A percentile compares a stretch with the other conserved stretches of the same genome.
Conservation (phyloP, 2,329 filamentous ascomycete species). For the Trichoderma simmonsii region DNA sequence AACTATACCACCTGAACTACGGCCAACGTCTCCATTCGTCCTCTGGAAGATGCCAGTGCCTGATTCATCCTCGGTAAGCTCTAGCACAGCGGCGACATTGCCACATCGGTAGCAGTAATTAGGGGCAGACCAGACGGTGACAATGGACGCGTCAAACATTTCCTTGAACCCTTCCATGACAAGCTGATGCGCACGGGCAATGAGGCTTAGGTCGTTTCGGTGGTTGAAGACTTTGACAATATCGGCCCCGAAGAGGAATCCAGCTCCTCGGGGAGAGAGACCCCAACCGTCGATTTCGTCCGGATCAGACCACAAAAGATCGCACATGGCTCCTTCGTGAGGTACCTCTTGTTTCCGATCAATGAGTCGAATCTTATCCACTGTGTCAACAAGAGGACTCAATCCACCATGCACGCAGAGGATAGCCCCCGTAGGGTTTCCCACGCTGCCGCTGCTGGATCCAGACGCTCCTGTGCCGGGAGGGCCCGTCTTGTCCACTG, state of each 20-base stretch:
- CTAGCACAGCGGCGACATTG: constrained; percentile 91
- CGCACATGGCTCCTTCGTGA: constrained; percentile 98
- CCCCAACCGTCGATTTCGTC: constrained; percentile 99
- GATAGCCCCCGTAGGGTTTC: constrained; percentile 75
- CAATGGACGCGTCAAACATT: constrained; percentile 95
- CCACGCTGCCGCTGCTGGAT: constrained; percentile 59
- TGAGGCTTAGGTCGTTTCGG: constrained; percentile 84
- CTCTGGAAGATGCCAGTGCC: constrained; percentile 67
- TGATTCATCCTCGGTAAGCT: constrained; percentile 83
- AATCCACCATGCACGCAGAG: constrained; percentile 94
- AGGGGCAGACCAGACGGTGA: constrained; percentile 97
- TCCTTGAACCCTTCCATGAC: constrained; percentile 99
- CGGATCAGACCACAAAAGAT: constrained; percentile 95
- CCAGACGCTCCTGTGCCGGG: constrained; percentile 78
- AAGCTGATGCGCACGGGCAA: constrained; percentile 91
- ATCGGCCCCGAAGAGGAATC: constrained; percentile 91
- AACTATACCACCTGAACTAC: constrained; percentile 52
- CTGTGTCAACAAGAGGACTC: constrained; percentile 83
- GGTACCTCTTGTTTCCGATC: constrained; percentile 98
- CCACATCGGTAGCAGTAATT: constrained; percentile 97
- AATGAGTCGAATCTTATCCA: constrained; percentile 92
- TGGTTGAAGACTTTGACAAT: constrained; percentile 97
- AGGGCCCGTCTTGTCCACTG: constrained; percentile 54
- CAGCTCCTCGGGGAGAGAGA: constrained; percentile 86
- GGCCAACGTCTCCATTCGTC: constrained; percentile 66